Conservation (phyloP, 106 monocot species). For the Phalaenopsis aphrodite region DNA sequence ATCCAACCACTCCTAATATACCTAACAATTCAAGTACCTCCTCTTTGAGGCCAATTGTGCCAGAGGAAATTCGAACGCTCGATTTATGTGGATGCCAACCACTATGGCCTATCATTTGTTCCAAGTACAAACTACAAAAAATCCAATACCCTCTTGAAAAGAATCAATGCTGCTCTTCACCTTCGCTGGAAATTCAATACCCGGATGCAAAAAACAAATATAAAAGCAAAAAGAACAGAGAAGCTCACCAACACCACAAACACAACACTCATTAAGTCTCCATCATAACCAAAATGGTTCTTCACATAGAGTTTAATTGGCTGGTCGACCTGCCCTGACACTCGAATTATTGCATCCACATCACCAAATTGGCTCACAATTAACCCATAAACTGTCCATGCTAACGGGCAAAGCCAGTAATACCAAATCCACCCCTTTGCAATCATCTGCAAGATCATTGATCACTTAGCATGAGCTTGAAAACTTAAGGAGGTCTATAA, state of each 20-base stretch:
- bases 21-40: no score
- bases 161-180: conserved; percentile 12
- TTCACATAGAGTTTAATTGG: conserved; percentile 40
- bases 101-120: no score
- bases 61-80: no score
- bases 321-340: conserved; percentile 21
- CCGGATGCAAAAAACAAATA: conserved; percentile 70
- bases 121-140: no score
- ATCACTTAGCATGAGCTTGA: background rate
- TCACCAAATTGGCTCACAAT: conserved; percentile 70
- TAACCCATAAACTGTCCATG: conserved; percentile 84
- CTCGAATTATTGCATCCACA: conserved; percentile 25
- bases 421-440: conserved; percentile 90
- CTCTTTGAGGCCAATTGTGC: no score
- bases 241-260: conserved; percentile 46
- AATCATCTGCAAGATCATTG: conserved; percentile 47
- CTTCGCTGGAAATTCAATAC: conserved; percentile 77
- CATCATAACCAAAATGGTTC: conserved; percentile 47
- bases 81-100: no score
- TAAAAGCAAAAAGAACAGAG: conserved; percentile 64
- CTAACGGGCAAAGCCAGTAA: conserved; percentile 81
- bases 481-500: no score
- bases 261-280: conserved; percentile 53
- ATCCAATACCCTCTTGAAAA: no score
- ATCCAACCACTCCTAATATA: no score